These are phyloP conservation scores for Rhizoctonia solani DNA, from an alignment of 1,284 basidiomycete species.

Conservation along the genomic window DNA sequence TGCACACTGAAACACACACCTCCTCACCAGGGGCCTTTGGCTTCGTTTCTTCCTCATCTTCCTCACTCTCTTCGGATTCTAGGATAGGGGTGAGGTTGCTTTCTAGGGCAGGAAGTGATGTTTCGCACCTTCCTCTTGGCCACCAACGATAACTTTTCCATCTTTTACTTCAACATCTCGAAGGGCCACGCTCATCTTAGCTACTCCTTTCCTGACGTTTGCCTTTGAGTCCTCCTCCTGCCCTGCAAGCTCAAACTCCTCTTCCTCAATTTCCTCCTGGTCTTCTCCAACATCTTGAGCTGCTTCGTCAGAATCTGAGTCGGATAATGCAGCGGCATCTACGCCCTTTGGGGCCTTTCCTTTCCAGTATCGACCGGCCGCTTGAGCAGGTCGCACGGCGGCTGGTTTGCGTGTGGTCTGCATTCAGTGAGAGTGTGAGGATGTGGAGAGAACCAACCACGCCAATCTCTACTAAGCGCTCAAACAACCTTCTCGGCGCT, in stretches of 20 bases:
- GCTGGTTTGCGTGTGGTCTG: constrained; percentile 58
- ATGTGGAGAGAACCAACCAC: background rate
- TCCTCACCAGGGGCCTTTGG: constrained; percentile 46
- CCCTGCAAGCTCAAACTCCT: constrained; percentile 61
- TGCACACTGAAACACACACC: constrained; percentile 10
- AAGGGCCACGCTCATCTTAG: constrained; percentile 67
- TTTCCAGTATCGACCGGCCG: constrained; percentile 80
- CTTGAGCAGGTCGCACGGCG: constrained; percentile 62
- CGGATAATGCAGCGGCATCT: constrained; percentile 48
- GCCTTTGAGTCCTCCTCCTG: constrained; percentile 54
- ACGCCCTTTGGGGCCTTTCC: constrained; percentile 80
- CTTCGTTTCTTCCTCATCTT: constrained; percentile 55
- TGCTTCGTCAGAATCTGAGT: constrained; percentile 60
- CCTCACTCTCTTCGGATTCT: constrained; percentile 41
- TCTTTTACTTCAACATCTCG: constrained; percentile 75
- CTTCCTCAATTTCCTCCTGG: constrained; percentile 51
- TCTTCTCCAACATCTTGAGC: constrained; percentile 49
- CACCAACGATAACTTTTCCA: constrained; percentile 75
- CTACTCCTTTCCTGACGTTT: constrained; percentile 43
- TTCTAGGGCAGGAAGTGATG: too few species aligned
- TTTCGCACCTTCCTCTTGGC: constrained; percentile 65
- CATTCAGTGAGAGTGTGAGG: constrained; percentile 1
- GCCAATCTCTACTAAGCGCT: background rate
- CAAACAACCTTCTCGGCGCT: constrained; percentile 2
- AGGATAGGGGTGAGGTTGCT: background rate